phyloP scores from a whole-genome alignment of 2,329 filamentous ascomycete genomes.

The Fusarium xyrophilum region DNA sequence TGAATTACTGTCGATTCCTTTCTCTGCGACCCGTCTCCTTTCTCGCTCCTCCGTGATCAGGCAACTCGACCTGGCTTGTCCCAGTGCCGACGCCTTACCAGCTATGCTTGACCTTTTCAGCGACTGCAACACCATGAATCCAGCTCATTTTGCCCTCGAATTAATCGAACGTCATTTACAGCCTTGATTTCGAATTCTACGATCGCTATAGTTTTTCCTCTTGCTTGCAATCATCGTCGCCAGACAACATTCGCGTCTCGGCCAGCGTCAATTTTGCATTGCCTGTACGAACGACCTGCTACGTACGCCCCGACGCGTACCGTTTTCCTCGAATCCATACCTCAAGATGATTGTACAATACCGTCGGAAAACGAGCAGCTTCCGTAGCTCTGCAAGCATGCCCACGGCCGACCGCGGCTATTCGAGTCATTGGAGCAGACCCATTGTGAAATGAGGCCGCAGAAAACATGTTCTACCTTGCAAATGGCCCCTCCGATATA shows the following conservation, averaged over 20 bases:
- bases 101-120: background rate
- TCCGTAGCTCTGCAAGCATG: accelerated
- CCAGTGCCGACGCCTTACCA: background rate
- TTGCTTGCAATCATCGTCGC: too few species aligned
- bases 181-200: accelerated
- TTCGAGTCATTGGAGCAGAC: accelerated
- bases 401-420: background rate
- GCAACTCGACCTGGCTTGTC: background rate
- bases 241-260: background rate
- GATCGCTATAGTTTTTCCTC: too few species aligned
- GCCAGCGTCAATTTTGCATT: background rate
- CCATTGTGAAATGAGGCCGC: background rate
- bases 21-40: too few species aligned
- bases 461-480: too few species aligned
- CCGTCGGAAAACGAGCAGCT: background rate
- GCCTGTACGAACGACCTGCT: accelerated
- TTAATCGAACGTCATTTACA: background rate
- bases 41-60: background rate
- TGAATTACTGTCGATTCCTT: background rate
- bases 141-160: background rate
- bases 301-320: accelerated
- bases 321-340: background rate
- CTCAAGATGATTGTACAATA: background rate
- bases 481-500: background rate
- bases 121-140: background rate